phyloP scores from a whole-genome alignment of 441 rosid genomes.

The Pelargonium australe region DNA sequence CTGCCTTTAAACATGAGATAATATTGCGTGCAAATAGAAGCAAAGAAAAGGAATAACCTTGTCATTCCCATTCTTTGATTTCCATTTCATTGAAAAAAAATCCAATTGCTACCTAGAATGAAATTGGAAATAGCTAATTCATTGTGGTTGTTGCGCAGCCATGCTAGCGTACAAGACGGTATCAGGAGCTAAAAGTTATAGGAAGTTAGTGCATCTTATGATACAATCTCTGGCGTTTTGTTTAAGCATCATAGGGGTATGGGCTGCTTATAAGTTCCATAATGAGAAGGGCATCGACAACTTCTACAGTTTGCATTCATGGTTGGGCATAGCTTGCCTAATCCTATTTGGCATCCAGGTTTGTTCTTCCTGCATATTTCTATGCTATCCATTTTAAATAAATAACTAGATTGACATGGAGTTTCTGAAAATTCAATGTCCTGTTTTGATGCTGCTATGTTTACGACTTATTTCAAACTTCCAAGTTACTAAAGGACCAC shows the following conservation, averaged over 20 bases:
- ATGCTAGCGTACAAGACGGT: conserved; percentile 22
- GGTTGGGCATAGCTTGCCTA: conserved; percentile 5
- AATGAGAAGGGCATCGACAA: conserved; percentile 5
- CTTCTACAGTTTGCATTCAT: conserved; percentile 7
- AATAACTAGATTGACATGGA: neutral
- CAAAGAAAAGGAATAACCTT: neutral
- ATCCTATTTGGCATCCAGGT: conserved; percentile 5
- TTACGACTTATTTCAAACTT: neutral
- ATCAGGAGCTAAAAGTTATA: conserved; percentile 16
- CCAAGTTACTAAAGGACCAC: too few species aligned
- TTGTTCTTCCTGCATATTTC: neutral
- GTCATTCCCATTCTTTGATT: neutral
- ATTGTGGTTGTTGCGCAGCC: conserved; percentile 15
- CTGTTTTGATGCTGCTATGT: neutral
- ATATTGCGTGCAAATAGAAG: neutral
- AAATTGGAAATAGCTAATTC: neutral
- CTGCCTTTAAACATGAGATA: too few species aligned
- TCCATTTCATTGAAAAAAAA: neutral
- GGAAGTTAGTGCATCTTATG: conserved; percentile 16
- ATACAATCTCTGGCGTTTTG: conserved; percentile 18
- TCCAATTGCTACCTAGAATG: neutral
- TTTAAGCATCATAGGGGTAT: conserved; percentile 14
- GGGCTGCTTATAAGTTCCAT: conserved; percentile 6
- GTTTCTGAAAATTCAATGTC: neutral
- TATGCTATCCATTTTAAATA: neutral